Evolutionary conservation across 2,329 filamentous ascomycete species (phyloP), one percentile per base, ranked within the genome.

Genomic region (Colletotrichum graminicola): DNA sequence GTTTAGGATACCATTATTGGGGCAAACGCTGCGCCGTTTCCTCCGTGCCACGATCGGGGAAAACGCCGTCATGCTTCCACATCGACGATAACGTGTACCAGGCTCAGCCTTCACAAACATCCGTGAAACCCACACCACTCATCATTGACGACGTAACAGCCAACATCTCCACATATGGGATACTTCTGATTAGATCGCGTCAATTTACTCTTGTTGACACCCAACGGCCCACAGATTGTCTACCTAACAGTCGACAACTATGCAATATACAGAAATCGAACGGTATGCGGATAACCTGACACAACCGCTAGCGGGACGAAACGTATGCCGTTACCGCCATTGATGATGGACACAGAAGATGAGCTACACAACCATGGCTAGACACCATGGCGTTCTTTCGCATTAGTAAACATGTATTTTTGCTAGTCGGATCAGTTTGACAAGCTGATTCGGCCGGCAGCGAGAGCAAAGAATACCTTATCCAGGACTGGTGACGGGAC

Each of bases 371-470:
- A 5, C n/a, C 21, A 3, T 39, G 34, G 12, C 54, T 21, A 8
- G 41, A 43, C 41, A 8, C 18, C 41, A 5, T 39, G 54, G n/a
- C 54, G 8, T 36, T n/a, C 29, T 51, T 51, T 51, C n/a, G 29
- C 43, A 61, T 62, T 11, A 21, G 51, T 2, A 7, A 21, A 3
- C 21, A n/a, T 23, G 16, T 32, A 21, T 21, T 49, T n/a, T 62
- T 16, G 45, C 14, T 12, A n/a, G 14, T 5, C 45, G 45, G 49
- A 32, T 47, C 49, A 71, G 43, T 83, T 84, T 21, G 82, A 66
- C 45, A 85, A 73, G 73, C 81, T 85, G 34, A 84, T 82, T 56
- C 80, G 81, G 5, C 83, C 83, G 21, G 78, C 80, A 11, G 79
- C 80, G 67, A 82, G 51, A 26, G 39, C 39, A n/a, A 67, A 56